Base-by-base conservation (phyloP, 129 eudicot genomes). In the Chrysanthemum seticuspe region DNA sequence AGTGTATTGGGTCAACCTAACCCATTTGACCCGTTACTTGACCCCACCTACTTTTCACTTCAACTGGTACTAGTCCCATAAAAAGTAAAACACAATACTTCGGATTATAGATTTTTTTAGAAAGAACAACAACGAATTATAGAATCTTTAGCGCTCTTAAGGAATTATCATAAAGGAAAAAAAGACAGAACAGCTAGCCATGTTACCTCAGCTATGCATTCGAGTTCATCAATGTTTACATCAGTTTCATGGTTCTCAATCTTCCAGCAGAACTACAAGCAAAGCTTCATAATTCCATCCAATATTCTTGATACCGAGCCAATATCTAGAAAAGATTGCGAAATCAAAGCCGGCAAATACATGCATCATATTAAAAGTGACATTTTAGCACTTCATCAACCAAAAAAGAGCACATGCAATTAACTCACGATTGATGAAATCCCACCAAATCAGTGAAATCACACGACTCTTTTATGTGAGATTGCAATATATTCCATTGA, bases 321-420 rank as follows among this genome's bases (percentile, higher is more conserved):
- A 74, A 90, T 94, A 78, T 94, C 97, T 91, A 94, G 82, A 74
- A 94, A 94, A 51, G 96, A 90, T 76, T 94, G 97, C 34, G 98
- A 90, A 52, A 90, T 88, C 76, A 94, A 85, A 59, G 97, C 97
- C 47, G 96, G 86, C 64, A 94, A 76, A 72, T 90, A 94, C 86
- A 97, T 94, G 83, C 65, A 68, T 25, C 75, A 58, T n/a, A 76
- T 49, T 67, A 23, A 31, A 58, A 56, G 14, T 55, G 21, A 44
- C 45, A 53, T 23, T 23, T 23, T 23, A 67, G 71, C 60, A 62
- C 15, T 25, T 56, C 45, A 2, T 75, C 10, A 25, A 23, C 10
- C 40, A 78, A 62, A 47, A 47, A 70, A 68, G 62, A 68, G 13
- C 40, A 79, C 44, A 59, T 52, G 21, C 18, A 25, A 57, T 58